Percentiles rank a stretch among this genome's conserved stretches.
Evolutionary conservation across 805 yeast genomes (phyloP).

Genomic region (Myxozyma nipponensis): DNA sequence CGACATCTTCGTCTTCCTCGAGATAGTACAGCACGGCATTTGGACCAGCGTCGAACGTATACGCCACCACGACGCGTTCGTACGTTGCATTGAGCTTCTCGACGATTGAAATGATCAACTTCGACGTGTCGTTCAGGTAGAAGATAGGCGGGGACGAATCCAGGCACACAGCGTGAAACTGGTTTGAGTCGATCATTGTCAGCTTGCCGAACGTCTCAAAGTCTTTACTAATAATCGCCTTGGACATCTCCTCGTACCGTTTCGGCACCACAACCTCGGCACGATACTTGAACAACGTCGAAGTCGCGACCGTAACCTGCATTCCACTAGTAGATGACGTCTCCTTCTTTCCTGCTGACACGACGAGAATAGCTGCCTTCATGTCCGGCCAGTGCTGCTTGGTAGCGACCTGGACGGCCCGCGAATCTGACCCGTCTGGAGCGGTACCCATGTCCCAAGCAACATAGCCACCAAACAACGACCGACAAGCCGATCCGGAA

Average conservation of each 20-base stretch:
- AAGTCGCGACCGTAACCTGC: slow-evolving; percentile 90
- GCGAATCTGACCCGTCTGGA: slow-evolving; percentile 83
- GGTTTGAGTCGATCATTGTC: slow-evolving; percentile 95
- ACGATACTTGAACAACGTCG: slow-evolving; percentile 80
- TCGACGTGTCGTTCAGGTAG: slow-evolving; percentile 87
- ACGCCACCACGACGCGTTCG: slow-evolving; percentile 75
- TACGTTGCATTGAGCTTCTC: slow-evolving; percentile 69
- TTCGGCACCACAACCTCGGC: slow-evolving; percentile 78
- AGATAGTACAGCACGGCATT: slow-evolving; percentile 93
- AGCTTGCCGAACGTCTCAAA: slow-evolving; percentile 78
- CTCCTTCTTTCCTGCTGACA: slow-evolving; percentile 89
- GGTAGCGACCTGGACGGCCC: slow-evolving; percentile 89
- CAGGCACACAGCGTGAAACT: slow-evolving; percentile 96
- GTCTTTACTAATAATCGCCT: slow-evolving; percentile 67
- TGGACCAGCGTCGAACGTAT: slow-evolving; percentile 99
- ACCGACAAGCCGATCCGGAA: slow-evolving; percentile 97
- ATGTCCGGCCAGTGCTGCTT: slow-evolving; percentile 84
- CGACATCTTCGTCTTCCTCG: slow-evolving; percentile 64
- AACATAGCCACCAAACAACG: slow-evolving; percentile 94
- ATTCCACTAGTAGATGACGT: slow-evolving; percentile 93
- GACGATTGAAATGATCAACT: slow-evolving; percentile 69
- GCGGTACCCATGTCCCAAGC: slow-evolving; percentile 96
- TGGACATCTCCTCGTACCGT: slow-evolving; percentile 78
- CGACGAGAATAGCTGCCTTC: slow-evolving; percentile 89
- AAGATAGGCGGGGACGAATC: slow-evolving; percentile 96